phyloP scores from a whole-genome alignment of 1,284 basidiomycete species.

The Boletellus deceptivus region DNA sequence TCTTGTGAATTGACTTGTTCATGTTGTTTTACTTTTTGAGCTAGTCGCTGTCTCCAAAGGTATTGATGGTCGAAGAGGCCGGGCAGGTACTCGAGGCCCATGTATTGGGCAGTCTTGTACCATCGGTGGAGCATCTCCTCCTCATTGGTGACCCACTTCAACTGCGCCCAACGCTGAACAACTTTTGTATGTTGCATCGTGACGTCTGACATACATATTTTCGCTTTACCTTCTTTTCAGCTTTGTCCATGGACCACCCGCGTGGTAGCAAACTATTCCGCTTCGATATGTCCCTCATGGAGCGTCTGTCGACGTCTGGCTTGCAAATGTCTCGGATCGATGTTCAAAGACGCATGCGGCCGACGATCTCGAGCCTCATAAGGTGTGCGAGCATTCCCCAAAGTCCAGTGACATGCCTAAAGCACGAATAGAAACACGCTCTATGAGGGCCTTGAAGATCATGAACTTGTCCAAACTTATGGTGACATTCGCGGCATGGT shows the following conservation, averaged over 20 bases:
- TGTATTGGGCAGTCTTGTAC: constrained; percentile 58
- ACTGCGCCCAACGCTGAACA: constrained; percentile 64
- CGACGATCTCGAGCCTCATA: constrained; percentile 49
- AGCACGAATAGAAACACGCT: constrained; percentile 45
- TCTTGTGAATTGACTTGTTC: background rate
- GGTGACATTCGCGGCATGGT: constrained; percentile 52
- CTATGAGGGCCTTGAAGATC: constrained; percentile 58
- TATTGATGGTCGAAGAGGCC: constrained; percentile 67
- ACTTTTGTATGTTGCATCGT: constrained; percentile 47
- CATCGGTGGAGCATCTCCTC: constrained; percentile 61
- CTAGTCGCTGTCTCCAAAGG: constrained; percentile 52
- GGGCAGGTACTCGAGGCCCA: constrained; percentile 79
- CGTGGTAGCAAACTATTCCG: constrained; percentile 47
- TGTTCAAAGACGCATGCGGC: constrained; percentile 63
- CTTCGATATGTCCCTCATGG: constrained; percentile 67
- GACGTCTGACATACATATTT: background rate
- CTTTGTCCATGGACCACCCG: constrained; percentile 52
- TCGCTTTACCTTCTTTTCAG: constrained; percentile 29
- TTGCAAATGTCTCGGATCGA: constrained; percentile 58
- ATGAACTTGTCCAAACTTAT: constrained; percentile 49
- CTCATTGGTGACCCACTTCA: constrained; percentile 72
- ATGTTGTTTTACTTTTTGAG: constrained; percentile 1
- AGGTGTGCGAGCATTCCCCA: constrained; percentile 30
- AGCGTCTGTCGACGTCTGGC: constrained; percentile 49
- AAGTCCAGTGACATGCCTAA: background rate